Percentiles rank a stretch among this genome's conserved stretches.
These are phyloP conservation scores for Chenopodium formosanum DNA, from an alignment of 148 eudicot genomes.

Conservation along the genomic window DNA sequence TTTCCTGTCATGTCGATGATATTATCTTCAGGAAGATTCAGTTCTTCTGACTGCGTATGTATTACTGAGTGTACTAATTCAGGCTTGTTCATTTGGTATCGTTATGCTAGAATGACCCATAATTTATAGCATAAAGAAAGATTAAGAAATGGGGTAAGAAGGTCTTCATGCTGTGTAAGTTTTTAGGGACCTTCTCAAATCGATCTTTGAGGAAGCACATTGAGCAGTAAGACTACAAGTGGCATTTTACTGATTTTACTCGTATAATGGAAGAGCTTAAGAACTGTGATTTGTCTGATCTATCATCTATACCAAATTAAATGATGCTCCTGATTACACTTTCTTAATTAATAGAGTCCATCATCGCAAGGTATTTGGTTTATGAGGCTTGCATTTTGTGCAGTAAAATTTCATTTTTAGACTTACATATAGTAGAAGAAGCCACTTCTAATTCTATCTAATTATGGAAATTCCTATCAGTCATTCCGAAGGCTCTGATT, in stretches of 20 bases:
- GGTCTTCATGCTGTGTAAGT: constrained; percentile 41
- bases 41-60: not conserved
- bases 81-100: not conserved
- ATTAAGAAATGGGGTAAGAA: constrained; percentile 55
- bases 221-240: constrained; percentile 61
- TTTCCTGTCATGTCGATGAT: not conserved
- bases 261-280: constrained; percentile 55
- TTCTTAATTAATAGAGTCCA: constrained; percentile 72
- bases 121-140: not conserved
- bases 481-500: not conserved
- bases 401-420: not conserved
- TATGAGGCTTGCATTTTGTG: not conserved
- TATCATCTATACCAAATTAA: constrained; percentile 43
- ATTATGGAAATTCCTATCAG: not conserved
- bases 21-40: not conserved
- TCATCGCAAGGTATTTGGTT: constrained; percentile 63
- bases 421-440: not conserved
- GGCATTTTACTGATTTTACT: constrained; percentile 53
- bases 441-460: not conserved
- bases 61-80: not conserved
- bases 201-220: constrained; percentile 62
- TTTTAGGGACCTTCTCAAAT: constrained; percentile 65
- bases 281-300: constrained; percentile 33
- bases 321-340: constrained; percentile 68
- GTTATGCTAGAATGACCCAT: not conserved